These are phyloP conservation scores for Aphanomyces invadans DNA, from an alignment of 352 stramenopile genomes.

Conservation along the genomic window DNA sequence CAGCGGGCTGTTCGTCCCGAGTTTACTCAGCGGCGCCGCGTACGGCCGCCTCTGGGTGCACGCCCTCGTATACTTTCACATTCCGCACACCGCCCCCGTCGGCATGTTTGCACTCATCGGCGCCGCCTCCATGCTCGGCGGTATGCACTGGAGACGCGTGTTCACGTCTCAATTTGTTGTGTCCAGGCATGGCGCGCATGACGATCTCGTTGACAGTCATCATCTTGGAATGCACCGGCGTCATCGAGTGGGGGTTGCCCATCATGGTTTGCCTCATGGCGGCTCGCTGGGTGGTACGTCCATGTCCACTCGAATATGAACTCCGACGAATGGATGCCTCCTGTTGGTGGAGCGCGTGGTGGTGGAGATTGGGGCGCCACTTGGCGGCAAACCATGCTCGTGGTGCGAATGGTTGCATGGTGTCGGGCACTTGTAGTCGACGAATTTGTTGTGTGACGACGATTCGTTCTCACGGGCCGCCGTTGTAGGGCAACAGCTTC, in stretches of 20 bases:
- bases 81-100: conserved; percentile 62
- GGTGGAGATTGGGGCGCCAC: no score
- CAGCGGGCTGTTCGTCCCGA: conserved; percentile 95
- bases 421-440: no score
- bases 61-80: conserved; percentile 46
- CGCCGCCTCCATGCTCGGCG: conserved; percentile 91
- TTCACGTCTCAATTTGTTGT: conserved; percentile 5
- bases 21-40: conserved; percentile 90
- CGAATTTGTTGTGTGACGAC: neutral
- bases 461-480: no score
- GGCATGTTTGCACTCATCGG: conserved; percentile 97
- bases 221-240: conserved; percentile 96
- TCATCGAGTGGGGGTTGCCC: conserved; percentile 97
- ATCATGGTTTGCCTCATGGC: conserved; percentile 98
- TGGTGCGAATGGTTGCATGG: no score
- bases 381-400: no score
- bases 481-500: conserved; percentile 92
- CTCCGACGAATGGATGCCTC: no score
- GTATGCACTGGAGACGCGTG: neutral
- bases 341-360: no score
- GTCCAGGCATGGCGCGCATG: conserved; percentile 91
- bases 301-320: no score
- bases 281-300: conserved; percentile 79
- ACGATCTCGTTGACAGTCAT: conserved; percentile 98
- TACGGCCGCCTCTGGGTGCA: conserved; percentile 85